Evolutionary conservation across 2,329 filamentous ascomycete species (phyloP).

Genomic region (Penicillium freii): DNA sequence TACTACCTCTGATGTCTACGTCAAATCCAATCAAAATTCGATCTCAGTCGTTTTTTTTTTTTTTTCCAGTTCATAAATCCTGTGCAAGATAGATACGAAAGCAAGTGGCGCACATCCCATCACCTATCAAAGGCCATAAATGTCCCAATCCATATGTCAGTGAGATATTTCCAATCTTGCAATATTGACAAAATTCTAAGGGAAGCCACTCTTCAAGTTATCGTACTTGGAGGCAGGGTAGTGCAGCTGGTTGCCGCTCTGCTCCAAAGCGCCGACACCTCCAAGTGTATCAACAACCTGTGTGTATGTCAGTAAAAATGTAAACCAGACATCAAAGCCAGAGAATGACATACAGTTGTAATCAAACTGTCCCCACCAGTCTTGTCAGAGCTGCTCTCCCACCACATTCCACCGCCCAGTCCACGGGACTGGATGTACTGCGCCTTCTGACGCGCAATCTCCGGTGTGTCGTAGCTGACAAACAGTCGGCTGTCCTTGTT

Average conservation of each 20-base stretch:
- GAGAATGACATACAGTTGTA: conserved; percentile 42
- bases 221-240: conserved; percentile 56
- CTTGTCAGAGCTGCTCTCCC: conserved; percentile 82
- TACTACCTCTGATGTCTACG: neutral
- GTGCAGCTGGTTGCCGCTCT: conserved; percentile 47
- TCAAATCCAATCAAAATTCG: neutral
- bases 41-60: neutral
- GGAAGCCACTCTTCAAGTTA: conserved; percentile 43
- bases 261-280: conserved; percentile 43
- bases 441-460: conserved; percentile 67
- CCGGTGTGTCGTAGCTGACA: conserved; percentile 72
- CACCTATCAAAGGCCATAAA: conserved; percentile 1
- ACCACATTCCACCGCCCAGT: conserved; percentile 94
- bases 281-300: conserved; percentile 37
- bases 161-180: neutral
- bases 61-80: neutral
- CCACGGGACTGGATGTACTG: conserved; percentile 64
- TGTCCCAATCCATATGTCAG: neutral
- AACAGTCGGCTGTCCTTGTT: conserved; percentile 59
- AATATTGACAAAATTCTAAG: conserved; percentile 4
- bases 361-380: conserved; percentile 65
- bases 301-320: neutral
- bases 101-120: neutral
- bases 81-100: neutral
- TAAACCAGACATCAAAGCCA: neutral